Evolutionary conservation across 106 monocot genomes (phyloP).

Genomic region (Acorus gramineus): DNA sequence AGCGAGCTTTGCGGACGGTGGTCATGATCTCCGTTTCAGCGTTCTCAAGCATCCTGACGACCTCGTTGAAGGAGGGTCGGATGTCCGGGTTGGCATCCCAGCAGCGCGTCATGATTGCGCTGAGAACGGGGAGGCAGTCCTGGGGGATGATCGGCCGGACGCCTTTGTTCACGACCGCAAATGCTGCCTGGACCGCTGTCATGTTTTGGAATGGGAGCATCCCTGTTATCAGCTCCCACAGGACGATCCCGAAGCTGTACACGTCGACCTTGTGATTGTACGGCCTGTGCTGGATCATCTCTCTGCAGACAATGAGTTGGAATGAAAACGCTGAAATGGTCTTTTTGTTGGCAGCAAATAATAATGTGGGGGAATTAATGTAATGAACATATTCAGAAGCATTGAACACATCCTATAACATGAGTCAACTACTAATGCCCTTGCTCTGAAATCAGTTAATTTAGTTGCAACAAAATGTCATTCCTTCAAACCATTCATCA

Average conservation of each 20-base stretch:
- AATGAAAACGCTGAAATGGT: no score
- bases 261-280: constrained; percentile 13
- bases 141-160: constrained; percentile 22
- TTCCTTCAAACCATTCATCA: no score
- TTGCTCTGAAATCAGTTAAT: no score
- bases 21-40: constrained; percentile 3
- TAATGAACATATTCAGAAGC: no score
- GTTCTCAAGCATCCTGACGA: constrained; percentile 17
- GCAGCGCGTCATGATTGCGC: constrained; percentile 27
- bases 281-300: no score
- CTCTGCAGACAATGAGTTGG: no score
- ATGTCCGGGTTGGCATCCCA: constrained; percentile 29
- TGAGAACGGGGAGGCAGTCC: constrained; percentile 17
- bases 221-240: constrained; percentile 35
- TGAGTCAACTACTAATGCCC: no score
- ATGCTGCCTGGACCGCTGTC: constrained; percentile 31
- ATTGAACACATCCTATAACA: no score
- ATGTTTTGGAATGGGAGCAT: constrained; percentile 31
- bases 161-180: constrained; percentile 29
- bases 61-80: constrained; percentile 21
- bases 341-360: no score
- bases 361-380: no score
- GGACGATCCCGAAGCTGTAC: constrained; percentile 32
- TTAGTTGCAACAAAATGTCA: no score
- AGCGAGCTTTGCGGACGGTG: constrained; percentile 17